Conservation (phyloP, 352 stramenopile genomes). For the Pythium phragmiticola region DNA sequence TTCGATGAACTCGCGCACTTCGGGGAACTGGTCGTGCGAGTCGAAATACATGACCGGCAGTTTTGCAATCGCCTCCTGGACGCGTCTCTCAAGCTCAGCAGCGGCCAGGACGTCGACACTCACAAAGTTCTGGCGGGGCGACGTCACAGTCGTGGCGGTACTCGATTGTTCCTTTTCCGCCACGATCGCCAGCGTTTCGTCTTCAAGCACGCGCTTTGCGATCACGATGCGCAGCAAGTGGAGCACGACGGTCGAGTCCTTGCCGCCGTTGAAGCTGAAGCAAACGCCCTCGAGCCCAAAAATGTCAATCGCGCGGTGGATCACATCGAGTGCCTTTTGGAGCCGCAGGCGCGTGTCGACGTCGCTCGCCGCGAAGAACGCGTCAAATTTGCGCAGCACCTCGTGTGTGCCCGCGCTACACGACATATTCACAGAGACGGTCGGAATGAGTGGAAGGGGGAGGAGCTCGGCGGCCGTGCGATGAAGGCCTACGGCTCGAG, state of each 20-base stretch:
- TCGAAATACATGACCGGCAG: slow-evolving; percentile 96
- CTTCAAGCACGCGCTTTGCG: slow-evolving; percentile 65
- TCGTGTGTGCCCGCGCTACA: slow-evolving; percentile 14
- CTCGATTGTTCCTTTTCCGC: neutral
- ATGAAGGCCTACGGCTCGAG: slow-evolving; percentile 11
- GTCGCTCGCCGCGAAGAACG: slow-evolving; percentile 54
- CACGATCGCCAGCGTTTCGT: slow-evolving; percentile 26
- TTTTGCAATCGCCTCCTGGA: slow-evolving; percentile 41
- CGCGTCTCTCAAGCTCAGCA: slow-evolving; percentile 50
- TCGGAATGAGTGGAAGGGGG: neutral
- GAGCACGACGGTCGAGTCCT: slow-evolving; percentile 91
- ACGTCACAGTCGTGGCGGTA: slow-evolving; percentile 47
- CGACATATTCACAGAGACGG: neutral
- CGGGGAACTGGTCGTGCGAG: slow-evolving; percentile 93
- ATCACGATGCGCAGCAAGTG: slow-evolving; percentile 86
- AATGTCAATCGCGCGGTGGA: slow-evolving; percentile 79
- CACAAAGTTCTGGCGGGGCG: slow-evolving; percentile 56
- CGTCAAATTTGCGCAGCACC: slow-evolving; percentile 55
- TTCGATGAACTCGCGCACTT: slow-evolving; percentile 90
- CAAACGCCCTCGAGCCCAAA: slow-evolving; percentile 71
- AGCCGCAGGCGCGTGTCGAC: slow-evolving; percentile 43
- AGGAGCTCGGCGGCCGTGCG: neutral
- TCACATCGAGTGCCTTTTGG: slow-evolving; percentile 69
- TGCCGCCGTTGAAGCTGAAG: slow-evolving; percentile 93
- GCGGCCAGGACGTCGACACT: slow-evolving; percentile 46